phyloP scores from a whole-genome alignment of 2,329 filamentous ascomycete genomes.

The Fusarium scirpi region DNA sequence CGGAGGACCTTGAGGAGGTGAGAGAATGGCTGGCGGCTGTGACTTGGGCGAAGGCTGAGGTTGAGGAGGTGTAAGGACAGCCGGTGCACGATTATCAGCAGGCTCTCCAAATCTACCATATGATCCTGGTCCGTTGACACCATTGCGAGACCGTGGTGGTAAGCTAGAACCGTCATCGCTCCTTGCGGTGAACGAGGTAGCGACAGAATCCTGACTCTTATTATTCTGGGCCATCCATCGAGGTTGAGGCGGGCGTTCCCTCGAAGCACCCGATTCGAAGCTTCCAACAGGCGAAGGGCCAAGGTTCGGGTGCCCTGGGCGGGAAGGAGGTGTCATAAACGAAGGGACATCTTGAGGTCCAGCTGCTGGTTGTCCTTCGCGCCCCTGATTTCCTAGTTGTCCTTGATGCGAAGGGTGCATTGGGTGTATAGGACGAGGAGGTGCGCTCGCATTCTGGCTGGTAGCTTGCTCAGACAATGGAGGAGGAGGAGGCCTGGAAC shows the following conservation, averaged over 20 bases:
- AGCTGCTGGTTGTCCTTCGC: conserved; percentile 28
- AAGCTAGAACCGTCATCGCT: conserved; percentile 66
- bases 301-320: conserved; percentile 56
- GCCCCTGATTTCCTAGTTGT: conserved; percentile 23
- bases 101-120: conserved; percentile 55
- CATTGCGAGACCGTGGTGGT: conserved; percentile 66
- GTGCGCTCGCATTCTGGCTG: conserved; percentile 29
- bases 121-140: conserved; percentile 55
- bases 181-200: conserved; percentile 58
- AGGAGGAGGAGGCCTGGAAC: conserved; percentile 44
- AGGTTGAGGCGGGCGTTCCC: conserved; percentile 58
- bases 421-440: conserved; percentile 37
- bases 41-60: conserved; percentile 44
- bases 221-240: conserved; percentile 64
- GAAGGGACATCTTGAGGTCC: conserved; percentile 45
- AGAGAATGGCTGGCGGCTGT: conserved; percentile 38
- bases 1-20: conserved; percentile 40
- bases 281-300: conserved; percentile 64
- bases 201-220: conserved; percentile 69
- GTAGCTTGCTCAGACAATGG: conserved; percentile 45
- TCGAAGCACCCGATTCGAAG: conserved; percentile 60
- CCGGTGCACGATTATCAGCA: conserved; percentile 35
- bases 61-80: conserved; percentile 40
- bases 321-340: conserved; percentile 47
- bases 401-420: conserved; percentile 25